Evolutionary conservation across 2,329 filamentous ascomycete genomes (phyloP).

Genomic region (Pseudonectria buxi): DNA sequence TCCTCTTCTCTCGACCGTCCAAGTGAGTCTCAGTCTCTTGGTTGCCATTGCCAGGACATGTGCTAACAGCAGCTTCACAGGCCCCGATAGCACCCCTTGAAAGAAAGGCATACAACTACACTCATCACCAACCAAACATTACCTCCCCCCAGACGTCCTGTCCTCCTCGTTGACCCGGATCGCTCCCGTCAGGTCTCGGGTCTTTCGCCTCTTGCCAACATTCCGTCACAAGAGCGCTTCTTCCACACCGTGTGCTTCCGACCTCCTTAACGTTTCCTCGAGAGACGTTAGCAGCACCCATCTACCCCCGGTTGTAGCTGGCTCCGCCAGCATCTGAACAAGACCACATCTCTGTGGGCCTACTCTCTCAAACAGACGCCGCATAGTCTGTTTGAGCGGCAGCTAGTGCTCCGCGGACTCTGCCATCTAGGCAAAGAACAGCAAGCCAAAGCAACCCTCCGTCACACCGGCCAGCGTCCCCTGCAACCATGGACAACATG

Average conservation of each 20-base stretch:
- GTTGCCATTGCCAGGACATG: constrained; percentile 6
- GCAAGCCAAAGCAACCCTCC: constrained; percentile 9
- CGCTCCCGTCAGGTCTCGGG: constrained; percentile 6
- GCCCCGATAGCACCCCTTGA: constrained; percentile 53
- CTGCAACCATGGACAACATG: too few species aligned
- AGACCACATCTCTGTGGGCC: constrained; percentile 72
- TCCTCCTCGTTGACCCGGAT: constrained; percentile 24
- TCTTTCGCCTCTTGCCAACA: constrained; percentile 58
- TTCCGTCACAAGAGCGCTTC: constrained; percentile 79
- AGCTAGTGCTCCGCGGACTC: constrained; percentile 90
- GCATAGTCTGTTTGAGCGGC: constrained; percentile 94
- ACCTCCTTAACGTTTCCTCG: constrained; percentile 81
- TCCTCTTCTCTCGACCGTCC: constrained; percentile 80
- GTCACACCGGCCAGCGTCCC: too few species aligned
- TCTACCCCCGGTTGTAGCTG: constrained; percentile 59
- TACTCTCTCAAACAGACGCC: constrained; percentile 94
- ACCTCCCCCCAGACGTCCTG: constrained; percentile 20
- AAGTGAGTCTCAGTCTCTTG: constrained; percentile 55
- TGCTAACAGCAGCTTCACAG: constrained; percentile 30
- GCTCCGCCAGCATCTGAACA: constrained; percentile 73
- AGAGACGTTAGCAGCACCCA: constrained; percentile 51
- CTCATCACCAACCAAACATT: background rate
- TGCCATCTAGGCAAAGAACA: constrained; percentile 31
- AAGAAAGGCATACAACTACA: constrained; percentile 38
- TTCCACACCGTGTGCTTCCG: constrained; percentile 75